phyloP scores from a whole-genome alignment of 169 alveolate species.

The Babesia gibsoni region DNA sequence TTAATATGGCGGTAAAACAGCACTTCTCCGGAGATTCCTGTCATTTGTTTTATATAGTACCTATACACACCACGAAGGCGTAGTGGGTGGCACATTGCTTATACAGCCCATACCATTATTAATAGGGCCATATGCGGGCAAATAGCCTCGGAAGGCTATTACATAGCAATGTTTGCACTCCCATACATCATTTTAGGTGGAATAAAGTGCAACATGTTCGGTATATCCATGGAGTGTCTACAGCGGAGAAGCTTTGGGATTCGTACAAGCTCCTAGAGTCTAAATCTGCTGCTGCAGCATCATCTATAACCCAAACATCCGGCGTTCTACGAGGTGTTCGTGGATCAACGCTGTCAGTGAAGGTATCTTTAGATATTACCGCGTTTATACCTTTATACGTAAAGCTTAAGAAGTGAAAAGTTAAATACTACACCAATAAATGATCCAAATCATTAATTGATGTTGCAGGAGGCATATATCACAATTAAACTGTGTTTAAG shows the following conservation, averaged over 20 bases:
- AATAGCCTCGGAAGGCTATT: no score
- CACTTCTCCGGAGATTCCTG: no score
- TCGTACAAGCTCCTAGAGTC: background rate
- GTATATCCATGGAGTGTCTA: background rate
- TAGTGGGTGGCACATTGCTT: no score
- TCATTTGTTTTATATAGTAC: no score
- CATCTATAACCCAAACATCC: background rate
- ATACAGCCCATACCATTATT: no score
- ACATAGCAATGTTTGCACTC: no score
- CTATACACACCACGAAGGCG: no score
- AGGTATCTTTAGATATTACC: background rate
- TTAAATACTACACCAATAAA: background rate
- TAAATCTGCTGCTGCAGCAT: background rate
- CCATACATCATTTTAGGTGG: no score
- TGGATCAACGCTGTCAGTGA: constrained; percentile 9
- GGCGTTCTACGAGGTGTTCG: background rate
- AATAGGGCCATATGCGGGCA: no score
- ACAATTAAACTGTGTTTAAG: constrained; percentile 27
- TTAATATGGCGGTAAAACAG: no score
- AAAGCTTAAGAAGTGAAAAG: background rate
- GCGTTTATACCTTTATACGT: background rate
- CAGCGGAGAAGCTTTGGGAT: background rate
- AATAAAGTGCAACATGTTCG: no score
- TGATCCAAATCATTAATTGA: background rate
- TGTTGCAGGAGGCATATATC: constrained; percentile 37